Conservation (phyloP, 305 asterid genomes). For the Fraxinus velutina region DNA sequence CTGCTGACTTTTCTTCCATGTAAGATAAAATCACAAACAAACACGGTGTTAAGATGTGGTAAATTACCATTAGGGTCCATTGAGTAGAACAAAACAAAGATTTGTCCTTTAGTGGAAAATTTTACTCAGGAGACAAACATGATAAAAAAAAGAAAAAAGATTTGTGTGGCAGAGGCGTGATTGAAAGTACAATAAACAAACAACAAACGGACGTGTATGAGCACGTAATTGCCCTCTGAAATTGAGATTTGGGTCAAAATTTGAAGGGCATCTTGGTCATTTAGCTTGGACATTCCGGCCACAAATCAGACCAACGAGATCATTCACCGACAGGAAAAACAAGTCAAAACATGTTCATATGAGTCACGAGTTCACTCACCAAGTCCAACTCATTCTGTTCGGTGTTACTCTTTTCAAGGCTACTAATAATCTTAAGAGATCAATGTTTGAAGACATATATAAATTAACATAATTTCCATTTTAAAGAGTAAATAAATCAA, state of each 20-base stretch:
- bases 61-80: slow-evolving; percentile 28
- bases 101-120: slow-evolving; percentile 38
- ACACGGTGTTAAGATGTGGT: slow-evolving; percentile 19
- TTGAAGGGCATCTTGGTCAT: slow-evolving; percentile 36
- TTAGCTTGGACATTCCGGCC: slow-evolving; percentile 39
- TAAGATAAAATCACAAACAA: slow-evolving; percentile 24
- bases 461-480: not conserved
- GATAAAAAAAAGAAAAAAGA: slow-evolving; percentile 25
- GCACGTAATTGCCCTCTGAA: not conserved
- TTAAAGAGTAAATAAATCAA: not conserved
- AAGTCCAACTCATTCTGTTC: not conserved
- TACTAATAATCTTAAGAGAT: not conserved
- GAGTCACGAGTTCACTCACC: slow-evolving; percentile 37
- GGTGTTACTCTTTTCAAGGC: not conserved
- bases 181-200: slow-evolving; percentile 14
- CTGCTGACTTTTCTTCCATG: slow-evolving; percentile 13
- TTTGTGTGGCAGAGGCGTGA: slow-evolving; percentile 25
- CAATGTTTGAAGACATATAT: not conserved
- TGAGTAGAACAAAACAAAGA: slow-evolving; percentile 23
- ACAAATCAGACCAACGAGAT: slow-evolving; percentile 40
- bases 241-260: not conserved
- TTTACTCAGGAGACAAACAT: slow-evolving; percentile 24
- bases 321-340: slow-evolving; percentile 45
- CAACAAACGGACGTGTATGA: not conserved
- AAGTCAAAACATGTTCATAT: slow-evolving; percentile 35